Base-by-base conservation (phyloP, 2,329 filamentous ascomycete species). In the Scytalidium sp. region DNA sequence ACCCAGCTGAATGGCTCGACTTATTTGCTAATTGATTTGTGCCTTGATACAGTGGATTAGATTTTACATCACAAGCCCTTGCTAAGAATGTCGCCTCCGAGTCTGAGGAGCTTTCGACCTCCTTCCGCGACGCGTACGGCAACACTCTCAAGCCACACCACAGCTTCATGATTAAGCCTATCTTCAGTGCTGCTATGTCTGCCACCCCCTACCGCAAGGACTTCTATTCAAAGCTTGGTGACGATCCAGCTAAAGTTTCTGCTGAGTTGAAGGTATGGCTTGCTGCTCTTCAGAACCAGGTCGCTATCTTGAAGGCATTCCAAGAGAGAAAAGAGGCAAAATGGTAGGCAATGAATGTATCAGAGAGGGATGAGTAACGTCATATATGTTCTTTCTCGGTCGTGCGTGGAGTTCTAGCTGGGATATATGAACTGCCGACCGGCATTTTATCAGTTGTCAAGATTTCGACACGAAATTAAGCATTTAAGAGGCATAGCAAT, bases 171-270 rank as follows among this genome's bases (percentile, higher is more conserved):
- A 75, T 97, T 63, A 96, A 96, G 80, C 90, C 90, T 53, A 79
- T 97, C 66, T 97, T 97, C 80, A 88, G 80, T 61, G 87, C 91
- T 54, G 93, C 93, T 68, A 96, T 99, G 91, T 82, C 83, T 60
- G 92, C 91, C 17, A 93, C 88, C 59, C 94, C 94, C 2, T 96
- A 97, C 79, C 84, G 93, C 60, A 90, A 89, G 68, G 89, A 93
- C 71, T 97, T 99, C 68, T 97, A 97, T 69, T 72, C 72, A 57
- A 96, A 97, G 81, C 78, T 99, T 41, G 91, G 88, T 32, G 74
- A 76, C 19, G 81, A 89, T 64, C 70, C 79, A 36, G 71, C 66
- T 23, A 81, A 85, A 70, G 85, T 94, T 44, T 61, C 76, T 45
- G 65, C 71, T 49, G 82, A 88, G 64, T 70, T 97, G 62, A 72